Evolutionary conservation across 2,329 filamentous ascomycete species (phyloP).

Genomic region (Botrytis aclada): DNA sequence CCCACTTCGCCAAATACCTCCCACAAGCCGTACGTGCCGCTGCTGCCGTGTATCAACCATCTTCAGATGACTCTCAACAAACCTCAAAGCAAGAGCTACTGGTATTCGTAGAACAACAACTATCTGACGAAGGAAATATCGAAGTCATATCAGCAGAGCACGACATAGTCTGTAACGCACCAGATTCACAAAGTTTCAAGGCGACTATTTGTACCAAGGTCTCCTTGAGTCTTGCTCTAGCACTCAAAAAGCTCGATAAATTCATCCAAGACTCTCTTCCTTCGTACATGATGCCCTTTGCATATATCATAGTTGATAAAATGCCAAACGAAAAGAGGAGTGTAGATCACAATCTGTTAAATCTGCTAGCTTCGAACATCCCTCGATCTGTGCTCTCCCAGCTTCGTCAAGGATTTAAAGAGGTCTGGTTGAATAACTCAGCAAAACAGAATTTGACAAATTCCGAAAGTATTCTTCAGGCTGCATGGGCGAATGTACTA

Average conservation of each 20-base stretch:
- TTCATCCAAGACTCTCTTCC: conserved; percentile 45
- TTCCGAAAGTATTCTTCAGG: conserved; percentile 39
- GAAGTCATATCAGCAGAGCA: neutral
- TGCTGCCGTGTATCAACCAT: conserved; percentile 28
- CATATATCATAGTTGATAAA: conserved; percentile 43
- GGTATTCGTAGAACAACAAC: conserved; percentile 5
- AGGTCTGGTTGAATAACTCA: conserved; percentile 39
- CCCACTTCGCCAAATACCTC: conserved; percentile 40
- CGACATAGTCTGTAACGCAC: neutral
- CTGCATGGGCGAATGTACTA: conserved; percentile 37
- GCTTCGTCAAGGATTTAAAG: conserved; percentile 30
- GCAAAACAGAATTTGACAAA: conserved; percentile 32
- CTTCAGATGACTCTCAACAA: conserved; percentile 5
- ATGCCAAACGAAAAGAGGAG: conserved; percentile 35
- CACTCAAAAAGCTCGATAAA: conserved; percentile 44
- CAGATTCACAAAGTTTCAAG: conserved; percentile 22
- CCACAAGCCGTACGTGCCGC: conserved; percentile 35
- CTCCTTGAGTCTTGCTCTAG: conserved; percentile 36
- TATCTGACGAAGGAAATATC: neutral
- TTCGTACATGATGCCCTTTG: conserved; percentile 46
- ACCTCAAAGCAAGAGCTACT: conserved; percentile 7
- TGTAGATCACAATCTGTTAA: conserved; percentile 37
- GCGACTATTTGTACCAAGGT: conserved; percentile 28
- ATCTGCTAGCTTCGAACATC: neutral
- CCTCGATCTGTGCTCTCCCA: conserved; percentile 22